Evolutionary conservation across 2,329 filamentous ascomycete genomes (phyloP).

Genomic region (Catunica adiposa): DNA sequence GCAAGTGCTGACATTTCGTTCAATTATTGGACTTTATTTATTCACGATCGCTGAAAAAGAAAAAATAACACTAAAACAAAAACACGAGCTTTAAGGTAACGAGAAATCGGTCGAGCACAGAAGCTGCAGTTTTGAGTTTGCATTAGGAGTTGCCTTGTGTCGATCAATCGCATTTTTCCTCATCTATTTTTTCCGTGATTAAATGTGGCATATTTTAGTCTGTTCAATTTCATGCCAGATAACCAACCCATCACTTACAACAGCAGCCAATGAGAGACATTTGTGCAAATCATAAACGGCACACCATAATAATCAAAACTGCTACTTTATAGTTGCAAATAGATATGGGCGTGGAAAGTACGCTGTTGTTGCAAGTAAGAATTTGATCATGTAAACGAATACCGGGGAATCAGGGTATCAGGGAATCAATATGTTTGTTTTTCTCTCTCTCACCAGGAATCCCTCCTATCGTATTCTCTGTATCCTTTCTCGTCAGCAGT

Average conservation of each 20-base stretch:
- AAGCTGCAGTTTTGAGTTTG: not conserved
- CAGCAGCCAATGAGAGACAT: not conserved
- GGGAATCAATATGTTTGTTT: not conserved
- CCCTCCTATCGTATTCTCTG: not conserved
- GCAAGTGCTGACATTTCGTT: not conserved
- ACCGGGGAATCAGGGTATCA: not conserved
- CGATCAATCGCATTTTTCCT: not conserved
- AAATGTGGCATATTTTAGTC: not conserved
- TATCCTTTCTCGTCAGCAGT: not conserved
- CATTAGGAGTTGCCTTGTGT: not conserved
- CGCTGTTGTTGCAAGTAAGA: too few species aligned
- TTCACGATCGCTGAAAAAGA: too few species aligned
- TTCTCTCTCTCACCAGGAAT: not conserved
- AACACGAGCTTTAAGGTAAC: too few species aligned
- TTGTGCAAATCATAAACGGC: too few species aligned
- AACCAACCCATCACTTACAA: not conserved
- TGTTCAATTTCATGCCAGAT: not conserved
- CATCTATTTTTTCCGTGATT: not conserved
- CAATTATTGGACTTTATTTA: too few species aligned
- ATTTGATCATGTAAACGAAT: too few species aligned
- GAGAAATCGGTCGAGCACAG: not conserved
- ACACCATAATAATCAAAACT: too few species aligned
- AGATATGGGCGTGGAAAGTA: too few species aligned
- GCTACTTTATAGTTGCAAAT: too few species aligned
- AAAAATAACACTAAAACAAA: too few species aligned